Percentiles rank a stretch among this genome's conserved stretches.
phyloP scores from a whole-genome alignment of 306 rosid genomes.

The Trifolium subterraneum region DNA sequence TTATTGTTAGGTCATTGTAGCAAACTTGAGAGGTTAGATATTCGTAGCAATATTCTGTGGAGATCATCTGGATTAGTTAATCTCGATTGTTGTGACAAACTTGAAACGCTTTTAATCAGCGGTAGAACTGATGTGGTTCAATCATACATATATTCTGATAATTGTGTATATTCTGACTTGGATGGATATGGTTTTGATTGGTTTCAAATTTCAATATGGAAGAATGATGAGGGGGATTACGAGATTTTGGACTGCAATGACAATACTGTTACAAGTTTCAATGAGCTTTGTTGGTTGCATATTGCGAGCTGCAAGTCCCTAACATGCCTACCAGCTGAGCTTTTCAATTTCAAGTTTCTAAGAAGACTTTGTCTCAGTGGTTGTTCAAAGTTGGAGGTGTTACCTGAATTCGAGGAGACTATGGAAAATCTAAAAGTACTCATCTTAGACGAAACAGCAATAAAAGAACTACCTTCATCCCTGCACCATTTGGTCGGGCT shows the following conservation, averaged over 20 bases:
- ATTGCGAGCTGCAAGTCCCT: conserved; percentile 37
- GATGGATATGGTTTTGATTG: too few species aligned
- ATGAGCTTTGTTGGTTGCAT: conserved; percentile 36
- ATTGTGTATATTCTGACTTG: too few species aligned
- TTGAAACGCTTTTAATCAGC: conserved; percentile 29
- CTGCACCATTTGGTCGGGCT: conserved; percentile 31
- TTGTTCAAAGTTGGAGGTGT: conserved; percentile 2
- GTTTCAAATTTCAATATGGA: too few species aligned
- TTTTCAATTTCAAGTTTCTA: conserved; percentile 20
- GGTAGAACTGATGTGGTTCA: too few species aligned
- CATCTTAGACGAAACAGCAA: conserved; percentile 5
- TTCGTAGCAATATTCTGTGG: conserved; percentile 38
- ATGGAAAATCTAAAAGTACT: conserved; percentile 1
- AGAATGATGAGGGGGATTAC: too few species aligned
- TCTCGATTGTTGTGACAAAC: background rate
- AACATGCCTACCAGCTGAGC: conserved; percentile 5
- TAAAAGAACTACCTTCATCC: conserved; percentile 23
- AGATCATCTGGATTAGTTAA: conserved; percentile 29
- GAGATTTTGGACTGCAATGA: background rate
- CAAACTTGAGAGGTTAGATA: background rate
- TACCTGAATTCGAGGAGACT: background rate
- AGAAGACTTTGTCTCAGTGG: background rate
- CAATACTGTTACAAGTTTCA: background rate
- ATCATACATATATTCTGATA: too few species aligned
- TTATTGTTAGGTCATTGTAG: conserved; percentile 19